Percentiles rank a stretch among this genome's conserved stretches.
These are phyloP conservation scores for Cercophora sp. DNA, from an alignment of 495 filamentous ascomycete species.

Conservation along the genomic window DNA sequence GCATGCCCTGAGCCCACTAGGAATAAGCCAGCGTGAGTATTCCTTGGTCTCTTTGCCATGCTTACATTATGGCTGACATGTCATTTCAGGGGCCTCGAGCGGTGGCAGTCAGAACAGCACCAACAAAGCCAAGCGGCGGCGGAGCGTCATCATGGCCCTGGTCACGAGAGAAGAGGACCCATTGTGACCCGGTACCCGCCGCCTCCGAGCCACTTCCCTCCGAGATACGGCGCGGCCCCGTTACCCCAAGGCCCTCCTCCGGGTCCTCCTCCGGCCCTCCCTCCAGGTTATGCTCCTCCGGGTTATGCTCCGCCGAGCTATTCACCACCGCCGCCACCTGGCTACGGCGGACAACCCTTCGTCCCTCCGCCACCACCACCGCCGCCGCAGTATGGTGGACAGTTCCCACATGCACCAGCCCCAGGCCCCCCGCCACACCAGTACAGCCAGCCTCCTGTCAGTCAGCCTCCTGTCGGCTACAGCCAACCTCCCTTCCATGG, in stretches of 20 bases:
- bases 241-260: conserved; percentile 30
- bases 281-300: conserved; percentile 16
- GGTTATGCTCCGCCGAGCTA: conserved; percentile 18
- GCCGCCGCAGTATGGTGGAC: conserved; percentile 8
- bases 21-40: conserved; percentile 56
- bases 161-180: conserved; percentile 35
- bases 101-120: conserved; percentile 37
- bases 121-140: conserved; percentile 25
- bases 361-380: conserved; percentile 5
- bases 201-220: conserved; percentile 25
- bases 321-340: conserved; percentile 24
- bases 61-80: neutral
- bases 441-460: conserved; percentile 24
- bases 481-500: conserved; percentile 25
- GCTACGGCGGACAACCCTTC: conserved; percentile 15
- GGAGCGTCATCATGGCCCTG: conserved; percentile 25
- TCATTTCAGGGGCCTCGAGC: conserved; percentile 33
- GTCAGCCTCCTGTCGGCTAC: conserved; percentile 20
- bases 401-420: too few species aligned
- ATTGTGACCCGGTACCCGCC: conserved; percentile 41
- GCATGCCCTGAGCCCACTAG: conserved; percentile 49
- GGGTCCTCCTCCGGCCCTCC: conserved; percentile 25
- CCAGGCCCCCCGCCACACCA: conserved; percentile 20
- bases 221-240: conserved; percentile 8
- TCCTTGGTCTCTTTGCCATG: conserved; percentile 2